Conservation (phyloP, 1,139 yeast genomes). For the Candida pseudocylindracea region DNA sequence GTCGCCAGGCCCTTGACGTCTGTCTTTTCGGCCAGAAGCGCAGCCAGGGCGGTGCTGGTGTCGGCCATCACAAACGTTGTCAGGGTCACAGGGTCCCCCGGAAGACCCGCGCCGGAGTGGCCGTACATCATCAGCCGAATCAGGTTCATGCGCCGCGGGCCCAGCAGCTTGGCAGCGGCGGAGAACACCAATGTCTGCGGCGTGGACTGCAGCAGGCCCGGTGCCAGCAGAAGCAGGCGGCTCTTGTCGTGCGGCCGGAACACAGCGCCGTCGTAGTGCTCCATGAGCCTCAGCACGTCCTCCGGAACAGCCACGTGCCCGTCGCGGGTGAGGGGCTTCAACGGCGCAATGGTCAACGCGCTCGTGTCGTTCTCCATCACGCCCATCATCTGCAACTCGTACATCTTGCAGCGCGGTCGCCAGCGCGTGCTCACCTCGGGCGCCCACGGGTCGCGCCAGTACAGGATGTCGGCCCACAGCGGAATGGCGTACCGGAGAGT, state of each 20-base stretch:
- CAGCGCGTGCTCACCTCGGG: constrained; percentile 40
- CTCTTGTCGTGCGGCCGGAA: constrained; percentile 16
- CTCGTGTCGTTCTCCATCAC: constrained; percentile 76
- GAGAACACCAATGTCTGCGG: no score
- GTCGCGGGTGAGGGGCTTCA: constrained; percentile 6
- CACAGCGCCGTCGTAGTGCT: constrained; percentile 30
- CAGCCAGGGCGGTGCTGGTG: no score
- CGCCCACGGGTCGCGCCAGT: constrained; percentile 18
- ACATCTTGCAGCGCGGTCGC: constrained; percentile 85
- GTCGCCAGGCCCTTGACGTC: no score
- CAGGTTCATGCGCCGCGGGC: no score
- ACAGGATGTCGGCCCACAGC: constrained; percentile 85
- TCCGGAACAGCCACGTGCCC: constrained; percentile 3
- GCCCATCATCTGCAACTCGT: constrained; percentile 97
- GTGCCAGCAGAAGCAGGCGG: neutral
- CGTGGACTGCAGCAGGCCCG: no score
- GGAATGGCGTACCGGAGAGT: constrained; percentile 63
- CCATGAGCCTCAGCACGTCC: constrained; percentile 24
- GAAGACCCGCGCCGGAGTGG: no score
- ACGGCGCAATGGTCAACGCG: constrained; percentile 36
- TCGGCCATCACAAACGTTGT: no score
- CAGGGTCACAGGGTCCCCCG: no score
- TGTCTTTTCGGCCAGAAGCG: no score
- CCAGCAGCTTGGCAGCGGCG: no score
- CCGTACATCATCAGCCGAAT: no score